phyloP scores from a whole-genome alignment of 306 rosid species.

The Casuarina cunninghamiana region DNA sequence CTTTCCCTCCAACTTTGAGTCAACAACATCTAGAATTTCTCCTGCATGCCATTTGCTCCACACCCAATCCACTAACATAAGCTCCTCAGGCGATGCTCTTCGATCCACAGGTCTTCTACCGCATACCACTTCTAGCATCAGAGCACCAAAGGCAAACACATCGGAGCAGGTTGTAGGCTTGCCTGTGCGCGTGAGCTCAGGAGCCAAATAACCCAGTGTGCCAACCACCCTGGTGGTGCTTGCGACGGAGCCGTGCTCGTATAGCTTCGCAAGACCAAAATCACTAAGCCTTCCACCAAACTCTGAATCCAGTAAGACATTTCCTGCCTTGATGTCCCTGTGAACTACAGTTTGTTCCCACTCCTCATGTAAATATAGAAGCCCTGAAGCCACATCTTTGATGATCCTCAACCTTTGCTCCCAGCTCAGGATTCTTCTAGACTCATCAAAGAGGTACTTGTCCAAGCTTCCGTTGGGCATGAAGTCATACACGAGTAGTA shows the following conservation, averaged over 20 bases:
- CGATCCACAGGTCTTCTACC: constrained; percentile 41
- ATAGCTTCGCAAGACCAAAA: constrained; percentile 39
- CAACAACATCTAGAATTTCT: constrained; percentile 24
- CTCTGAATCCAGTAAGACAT: constrained; percentile 38
- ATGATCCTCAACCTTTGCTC: constrained; percentile 29
- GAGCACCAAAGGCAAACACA: constrained; percentile 58
- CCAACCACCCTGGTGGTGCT: constrained; percentile 50
- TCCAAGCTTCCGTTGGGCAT: constrained; percentile 43
- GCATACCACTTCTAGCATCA: constrained; percentile 55
- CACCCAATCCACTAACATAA: constrained; percentile 34
- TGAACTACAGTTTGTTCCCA: constrained; percentile 43
- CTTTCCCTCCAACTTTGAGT: constrained; percentile 5
- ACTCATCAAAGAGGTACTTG: constrained; percentile 34
- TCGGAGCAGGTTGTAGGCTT: constrained; percentile 54
- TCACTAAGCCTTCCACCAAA: constrained; percentile 30
- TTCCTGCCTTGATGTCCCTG: constrained; percentile 37
- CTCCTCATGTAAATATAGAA: constrained; percentile 37
- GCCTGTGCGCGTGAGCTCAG: constrained; percentile 55
- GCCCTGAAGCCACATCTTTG: constrained; percentile 37
- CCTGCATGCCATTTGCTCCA: constrained; percentile 30
- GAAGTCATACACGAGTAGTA: constrained; percentile 35
- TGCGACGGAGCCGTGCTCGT: constrained; percentile 34
- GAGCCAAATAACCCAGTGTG: constrained; percentile 60
- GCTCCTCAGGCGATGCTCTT: constrained; percentile 30
- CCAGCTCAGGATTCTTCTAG: constrained; percentile 28